Evolutionary conservation across 192 early-diverging fungal genomes (phyloP), one percentile per base, ranked within the genome.

Genomic region (Linnemannia elongata): DNA sequence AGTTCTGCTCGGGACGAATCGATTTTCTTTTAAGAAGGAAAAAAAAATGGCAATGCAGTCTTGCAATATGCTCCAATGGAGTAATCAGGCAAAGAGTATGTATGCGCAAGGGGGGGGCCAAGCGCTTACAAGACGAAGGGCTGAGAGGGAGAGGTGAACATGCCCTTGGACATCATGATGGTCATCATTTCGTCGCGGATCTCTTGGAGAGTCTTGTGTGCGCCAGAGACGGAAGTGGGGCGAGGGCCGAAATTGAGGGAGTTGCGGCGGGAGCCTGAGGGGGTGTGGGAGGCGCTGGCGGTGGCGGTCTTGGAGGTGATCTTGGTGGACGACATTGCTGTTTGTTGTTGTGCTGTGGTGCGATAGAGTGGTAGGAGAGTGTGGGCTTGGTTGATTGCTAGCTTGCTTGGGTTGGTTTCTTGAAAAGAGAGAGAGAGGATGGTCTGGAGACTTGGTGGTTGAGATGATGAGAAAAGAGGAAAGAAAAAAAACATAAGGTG

Each of bases 111-210:
- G 63, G 38, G 63, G 38, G 42, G 71, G 30, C 35, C 27, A 15
- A 35, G 41, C 12, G 52, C 47, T 78, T 60, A 79, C 82, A 84
- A 74, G n/a, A 24, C 73, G 47, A 84, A 84, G 66, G 82, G 82
- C 63, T 84, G 72, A 7, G 82, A 84, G 39, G 76, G 77, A 47
- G 66, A 47, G 27, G 79, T 74, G 66, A 60, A 22, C 73, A 84
- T 84, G 33, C 55, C 38, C 77, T 79, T 84, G 69, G 70, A 36
- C 77, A 78, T 74, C 35, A 49, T 66, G 54, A 79, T 79, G 42
- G 55, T 60, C 82, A 84, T 84, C 72, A 84, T 69, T 39, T 75
- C 82, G n/a, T 84, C 82, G 3, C 76, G 55, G 52, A 84, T 84
- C 27, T 84, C 60, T 47, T 84, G 69, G 36, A 36, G 45, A 18